These are phyloP conservation scores for Dujonia santamariae DNA, from an alignment of 1,139 yeast species.

Conservation along the genomic window DNA sequence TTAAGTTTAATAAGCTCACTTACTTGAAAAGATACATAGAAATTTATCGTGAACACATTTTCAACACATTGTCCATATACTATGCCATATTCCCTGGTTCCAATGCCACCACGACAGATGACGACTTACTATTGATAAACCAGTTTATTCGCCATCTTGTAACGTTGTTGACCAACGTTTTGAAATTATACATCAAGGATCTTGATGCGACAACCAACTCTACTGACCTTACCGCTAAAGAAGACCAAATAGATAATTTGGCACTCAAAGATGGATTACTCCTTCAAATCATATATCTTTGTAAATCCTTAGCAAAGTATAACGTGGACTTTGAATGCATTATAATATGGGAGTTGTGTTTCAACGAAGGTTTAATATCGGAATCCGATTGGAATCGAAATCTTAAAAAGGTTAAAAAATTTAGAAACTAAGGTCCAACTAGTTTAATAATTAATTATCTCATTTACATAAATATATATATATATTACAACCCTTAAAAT, in stretches of 20 bases:
- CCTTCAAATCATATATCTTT: slow-evolving; percentile 71
- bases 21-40: slow-evolving; percentile 79
- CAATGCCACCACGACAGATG: slow-evolving; percentile 11
- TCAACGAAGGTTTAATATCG: slow-evolving; percentile 18
- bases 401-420: slow-evolving; percentile 34
- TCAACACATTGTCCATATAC: slow-evolving; percentile 67
- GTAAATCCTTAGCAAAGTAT: slow-evolving; percentile 68
- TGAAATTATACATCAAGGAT: slow-evolving; percentile 17
- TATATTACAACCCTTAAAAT: no score
- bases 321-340: slow-evolving; percentile 63
- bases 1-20: slow-evolving; percentile 51
- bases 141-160: slow-evolving; percentile 36
- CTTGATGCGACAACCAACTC: slow-evolving; percentile 22
- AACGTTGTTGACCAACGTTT: slow-evolving; percentile 22
- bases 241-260: slow-evolving; percentile 34
- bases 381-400: slow-evolving; percentile 38
- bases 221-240: slow-evolving; percentile 14
- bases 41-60: slow-evolving; percentile 77
- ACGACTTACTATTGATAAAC: slow-evolving; percentile 26
- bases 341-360: slow-evolving; percentile 38
- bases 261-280: slow-evolving; percentile 60
- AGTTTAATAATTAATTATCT: no score
- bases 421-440: slow-evolving; percentile 23
- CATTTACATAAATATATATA: no score
- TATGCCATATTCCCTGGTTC: slow-evolving; percentile 52